Base-by-base conservation (phyloP, 768 basidiomycete species). In the Lactifluus hygrophoroides region DNA sequence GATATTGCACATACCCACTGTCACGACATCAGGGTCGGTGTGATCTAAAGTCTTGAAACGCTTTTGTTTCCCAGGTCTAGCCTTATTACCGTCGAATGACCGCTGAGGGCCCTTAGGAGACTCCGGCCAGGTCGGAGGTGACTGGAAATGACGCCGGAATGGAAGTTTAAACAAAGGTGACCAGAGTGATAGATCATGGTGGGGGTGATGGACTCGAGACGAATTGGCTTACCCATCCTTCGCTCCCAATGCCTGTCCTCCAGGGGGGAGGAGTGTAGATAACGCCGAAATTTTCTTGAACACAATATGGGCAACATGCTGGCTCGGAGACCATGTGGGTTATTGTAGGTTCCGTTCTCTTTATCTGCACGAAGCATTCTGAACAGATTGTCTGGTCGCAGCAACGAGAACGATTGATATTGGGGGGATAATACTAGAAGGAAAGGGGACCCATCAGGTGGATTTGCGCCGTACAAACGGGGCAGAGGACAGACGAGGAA, bases 321-420 rank as follows among this genome's bases (percentile, higher is more conserved):
- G 94, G 93, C 67, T 99, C 96, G 9, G 94, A 95, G 52, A 94
- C 92, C 59, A 97, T 78, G 72, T 98, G 94, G 0, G 94, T 97
- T 7, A 92, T 79, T 0, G 93, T 95, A 6, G 96, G 93, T 62
- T 99, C 96, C 35, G 81, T 83, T 54, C 96, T 88, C 76, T 97
- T 98, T 74, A 99, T 98, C 74, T 97, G 95, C 21, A 97, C 93
- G 68, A 99, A 98, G 70, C 96, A 99, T 73, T 99, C 96, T 37
- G 96, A 97, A 70, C 96, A 99, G 61, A 99, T 95, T 21, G 90
- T 87, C 66, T 99, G 96, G 77, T 95, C 94, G 70, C 96, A 99
- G 70, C 96, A 99, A 68, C 96, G 82, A 38, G 96, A 97, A 66
- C 86, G 87, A 69, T 98, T 97, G 73, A 97, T 96, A 72, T 97